phyloP scores from a whole-genome alignment of 257 asterid species.

The Primulina tabacum region DNA sequence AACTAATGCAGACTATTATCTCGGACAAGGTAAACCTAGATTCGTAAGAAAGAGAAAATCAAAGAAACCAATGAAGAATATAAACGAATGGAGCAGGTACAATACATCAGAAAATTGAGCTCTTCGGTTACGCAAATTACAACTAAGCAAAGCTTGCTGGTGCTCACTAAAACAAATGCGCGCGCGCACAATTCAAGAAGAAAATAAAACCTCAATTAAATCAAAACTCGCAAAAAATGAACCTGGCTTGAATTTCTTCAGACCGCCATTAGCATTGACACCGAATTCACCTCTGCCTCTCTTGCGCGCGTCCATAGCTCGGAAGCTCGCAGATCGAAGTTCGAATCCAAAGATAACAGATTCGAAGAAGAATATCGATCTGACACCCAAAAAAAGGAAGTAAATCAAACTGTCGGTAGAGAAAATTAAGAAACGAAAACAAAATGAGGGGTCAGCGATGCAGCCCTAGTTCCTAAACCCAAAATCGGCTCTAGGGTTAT shows the following conservation, averaged over 20 bases:
- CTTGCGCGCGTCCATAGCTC: slow-evolving; percentile 49
- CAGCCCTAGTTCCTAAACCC: not conserved
- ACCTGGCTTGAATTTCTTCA: slow-evolving; percentile 80
- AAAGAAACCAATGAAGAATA: not conserved
- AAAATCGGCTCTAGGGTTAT: not conserved
- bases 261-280: slow-evolving; percentile 43
- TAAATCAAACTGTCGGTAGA: not conserved
- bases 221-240: not conserved
- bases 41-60: too few relatives aligned
- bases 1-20: not conserved
- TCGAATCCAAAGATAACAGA: slow-evolving; percentile 17
- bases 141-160: not conserved
- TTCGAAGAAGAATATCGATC: not conserved
- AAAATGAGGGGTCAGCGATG: not conserved
- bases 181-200: not conserved
- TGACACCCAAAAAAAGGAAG: not conserved
- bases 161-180: not conserved
- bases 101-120: not conserved
- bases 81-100: slow-evolving; percentile 7
- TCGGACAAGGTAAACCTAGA: not conserved
- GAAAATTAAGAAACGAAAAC: not conserved
- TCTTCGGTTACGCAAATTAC: not conserved
- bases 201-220: not conserved
- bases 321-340: slow-evolving; percentile 31
- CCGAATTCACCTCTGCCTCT: slow-evolving; percentile 43